phyloP scores from a whole-genome alignment of 208 protist genomes.

The Acanthamoeba sp. region DNA sequence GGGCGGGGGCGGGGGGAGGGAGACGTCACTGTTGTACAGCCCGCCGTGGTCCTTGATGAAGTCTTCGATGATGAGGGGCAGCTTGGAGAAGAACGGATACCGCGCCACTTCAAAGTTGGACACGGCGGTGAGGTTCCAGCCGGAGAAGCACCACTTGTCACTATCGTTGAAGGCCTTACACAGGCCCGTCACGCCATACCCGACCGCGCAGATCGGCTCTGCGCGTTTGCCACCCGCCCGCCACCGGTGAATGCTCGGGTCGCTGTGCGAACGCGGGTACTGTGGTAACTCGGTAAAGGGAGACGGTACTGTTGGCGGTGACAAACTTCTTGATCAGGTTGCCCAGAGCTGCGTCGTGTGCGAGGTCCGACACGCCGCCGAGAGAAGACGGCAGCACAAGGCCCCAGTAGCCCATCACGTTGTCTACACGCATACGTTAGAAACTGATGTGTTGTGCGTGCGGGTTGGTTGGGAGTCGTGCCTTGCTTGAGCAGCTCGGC shows the following conservation, averaged over 20 bases:
- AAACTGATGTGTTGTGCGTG: no score
- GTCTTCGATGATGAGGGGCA: constrained; percentile 71
- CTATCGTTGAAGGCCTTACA: constrained; percentile 68
- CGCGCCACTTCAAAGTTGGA: constrained; percentile 65
- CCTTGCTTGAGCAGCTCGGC: constrained; percentile 36
- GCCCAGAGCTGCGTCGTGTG: constrained; percentile 43
- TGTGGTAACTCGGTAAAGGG: no score
- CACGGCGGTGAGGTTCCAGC: constrained; percentile 61
- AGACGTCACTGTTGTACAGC: constrained; percentile 65
- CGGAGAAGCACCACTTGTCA: constrained; percentile 69
- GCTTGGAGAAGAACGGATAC: constrained; percentile 60
- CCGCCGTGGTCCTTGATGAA: constrained; percentile 69
- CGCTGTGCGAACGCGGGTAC: background rate
- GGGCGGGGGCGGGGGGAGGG: no score
- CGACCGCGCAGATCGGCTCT: constrained; percentile 64
- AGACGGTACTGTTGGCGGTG: constrained; percentile 18
- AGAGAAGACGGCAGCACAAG: constrained; percentile 41
- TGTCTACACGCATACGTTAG: constrained; percentile 9
- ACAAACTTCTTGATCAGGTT: constrained; percentile 53
- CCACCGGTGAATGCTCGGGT: background rate
- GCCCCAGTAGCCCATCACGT: constrained; percentile 51
- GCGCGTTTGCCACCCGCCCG: background rate
- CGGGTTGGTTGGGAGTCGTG: no score
- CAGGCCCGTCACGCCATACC: constrained; percentile 60
- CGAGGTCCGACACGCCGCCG: constrained; percentile 63